Percentiles rank a stretch among this genome's conserved stretches.
These are phyloP conservation scores for Neocatenulostroma microsporum DNA, from an alignment of 2,329 filamentous ascomycete genomes.

Conservation along the genomic window DNA sequence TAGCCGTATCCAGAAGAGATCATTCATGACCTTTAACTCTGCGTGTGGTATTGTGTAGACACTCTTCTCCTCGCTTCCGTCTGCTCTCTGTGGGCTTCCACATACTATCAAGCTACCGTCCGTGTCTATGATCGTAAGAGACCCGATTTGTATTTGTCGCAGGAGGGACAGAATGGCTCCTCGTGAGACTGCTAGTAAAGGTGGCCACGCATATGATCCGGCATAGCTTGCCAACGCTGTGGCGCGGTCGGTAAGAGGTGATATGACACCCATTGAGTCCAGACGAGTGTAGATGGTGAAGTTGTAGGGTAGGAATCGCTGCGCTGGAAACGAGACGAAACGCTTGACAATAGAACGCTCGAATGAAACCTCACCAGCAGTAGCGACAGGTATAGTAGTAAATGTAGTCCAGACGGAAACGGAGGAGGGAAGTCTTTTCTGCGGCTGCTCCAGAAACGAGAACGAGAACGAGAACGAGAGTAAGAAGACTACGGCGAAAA, in stretches of 20 bases:
- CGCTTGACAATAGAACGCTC: too few species aligned
- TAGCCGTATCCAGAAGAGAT: slow-evolving; percentile 63
- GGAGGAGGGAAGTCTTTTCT: too few species aligned
- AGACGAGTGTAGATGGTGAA: not conserved
- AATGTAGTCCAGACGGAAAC: too few species aligned
- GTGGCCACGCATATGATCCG: slow-evolving; percentile 41
- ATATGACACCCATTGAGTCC: slow-evolving; percentile 27
- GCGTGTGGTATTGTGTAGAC: slow-evolving; percentile 38
- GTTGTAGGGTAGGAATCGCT: not conserved
- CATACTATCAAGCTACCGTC: slow-evolving; percentile 37
- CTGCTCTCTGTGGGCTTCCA: slow-evolving; percentile 32
- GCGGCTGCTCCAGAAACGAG: too few species aligned
- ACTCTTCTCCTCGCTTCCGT: slow-evolving; percentile 29
- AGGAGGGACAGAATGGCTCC: slow-evolving; percentile 40
- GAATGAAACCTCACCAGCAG: too few species aligned
- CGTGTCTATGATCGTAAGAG: slow-evolving; percentile 38
- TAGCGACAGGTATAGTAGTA: too few species aligned
- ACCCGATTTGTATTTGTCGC: slow-evolving; percentile 39
- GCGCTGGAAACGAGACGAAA: not conserved
- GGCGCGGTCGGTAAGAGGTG: slow-evolving; percentile 31
- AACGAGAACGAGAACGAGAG: too few species aligned
- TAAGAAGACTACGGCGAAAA: too few species aligned
- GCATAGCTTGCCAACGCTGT: slow-evolving; percentile 36
- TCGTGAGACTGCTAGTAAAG: slow-evolving; percentile 40
- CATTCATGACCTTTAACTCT: slow-evolving; percentile 54